Percentiles rank a stretch among this genome's conserved stretches.
These are phyloP conservation scores for Diaporthe sp. DNA, from an alignment of 2,329 filamentous ascomycete species.

Conservation along the genomic window DNA sequence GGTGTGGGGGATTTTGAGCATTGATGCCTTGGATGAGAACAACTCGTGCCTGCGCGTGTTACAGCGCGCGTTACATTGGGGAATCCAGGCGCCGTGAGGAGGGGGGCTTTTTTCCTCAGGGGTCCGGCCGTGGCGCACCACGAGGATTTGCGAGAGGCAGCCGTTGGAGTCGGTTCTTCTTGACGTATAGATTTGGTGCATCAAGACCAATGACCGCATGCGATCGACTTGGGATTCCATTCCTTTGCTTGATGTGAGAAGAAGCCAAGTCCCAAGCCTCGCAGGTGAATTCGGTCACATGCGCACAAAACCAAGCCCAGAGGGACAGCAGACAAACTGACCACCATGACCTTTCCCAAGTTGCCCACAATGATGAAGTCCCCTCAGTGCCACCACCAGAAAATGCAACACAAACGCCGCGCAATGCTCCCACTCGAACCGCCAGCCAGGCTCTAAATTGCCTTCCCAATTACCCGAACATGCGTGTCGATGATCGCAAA, in stretches of 20 bases:
- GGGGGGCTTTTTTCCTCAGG: not conserved
- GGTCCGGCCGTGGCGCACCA: not conserved
- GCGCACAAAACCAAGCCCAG: not conserved
- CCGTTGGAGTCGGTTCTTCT: not conserved
- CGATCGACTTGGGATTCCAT: not conserved
- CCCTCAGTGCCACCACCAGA: too few relatives aligned
- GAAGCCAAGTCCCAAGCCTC: constrained; percentile 10
- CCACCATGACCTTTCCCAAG: not conserved
- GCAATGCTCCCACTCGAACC: not conserved
- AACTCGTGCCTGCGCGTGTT: constrained; percentile 6
- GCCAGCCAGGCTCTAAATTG: not conserved
- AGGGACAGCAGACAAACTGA: too few relatives aligned
- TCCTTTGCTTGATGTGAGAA: not conserved
- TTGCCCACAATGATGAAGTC: not conserved
- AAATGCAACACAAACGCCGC: constrained; percentile 14
- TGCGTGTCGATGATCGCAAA: not conserved
- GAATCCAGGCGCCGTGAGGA: not conserved
- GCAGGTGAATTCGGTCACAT: constrained; percentile 18
- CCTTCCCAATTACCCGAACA: not conserved
- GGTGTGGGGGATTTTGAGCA: constrained; percentile 17
- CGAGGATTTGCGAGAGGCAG: not conserved
- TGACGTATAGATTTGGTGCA: not conserved
- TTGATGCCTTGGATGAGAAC: constrained; percentile 12
- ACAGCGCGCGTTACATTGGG: constrained; percentile 10
- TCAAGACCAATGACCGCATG: not conserved